These are phyloP conservation scores for Cyclotella baltica DNA, from an alignment of 108 stramenopile species.

Conservation along the genomic window DNA sequence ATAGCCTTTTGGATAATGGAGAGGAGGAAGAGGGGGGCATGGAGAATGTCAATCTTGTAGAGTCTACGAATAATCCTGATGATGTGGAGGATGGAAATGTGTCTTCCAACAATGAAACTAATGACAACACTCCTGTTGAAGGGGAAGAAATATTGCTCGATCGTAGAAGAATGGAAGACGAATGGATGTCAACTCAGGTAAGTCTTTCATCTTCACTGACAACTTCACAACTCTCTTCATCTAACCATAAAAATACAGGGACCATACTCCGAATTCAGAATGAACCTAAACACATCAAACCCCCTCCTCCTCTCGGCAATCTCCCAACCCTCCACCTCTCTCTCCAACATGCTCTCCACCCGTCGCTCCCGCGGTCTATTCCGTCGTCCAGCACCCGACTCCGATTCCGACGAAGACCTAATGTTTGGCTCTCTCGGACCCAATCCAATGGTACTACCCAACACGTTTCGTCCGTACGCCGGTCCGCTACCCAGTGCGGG, in stretches of 20 bases:
- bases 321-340: slow-evolving; percentile 4
- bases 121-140: slow-evolving; percentile 32
- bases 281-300: slow-evolving; percentile 79
- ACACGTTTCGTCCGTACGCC: slow-evolving; percentile 23
- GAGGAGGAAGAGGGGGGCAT: background rate
- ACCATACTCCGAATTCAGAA: slow-evolving; percentile 82
- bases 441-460: slow-evolving; percentile 26
- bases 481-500: slow-evolving; percentile 63
- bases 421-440: slow-evolving; percentile 42
- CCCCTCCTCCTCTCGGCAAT: slow-evolving; percentile 49
- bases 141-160: slow-evolving; percentile 52
- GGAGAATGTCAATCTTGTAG: background rate
- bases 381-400: slow-evolving; percentile 6
- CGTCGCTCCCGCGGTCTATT: background rate
- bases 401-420: slow-evolving; percentile 36
- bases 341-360: background rate
- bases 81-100: slow-evolving; percentile 33
- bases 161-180: slow-evolving; percentile 74
- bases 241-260: slow-evolving; percentile 53
- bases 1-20: background rate
- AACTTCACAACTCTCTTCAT: background rate
- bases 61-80: background rate
- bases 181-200: slow-evolving; percentile 79
- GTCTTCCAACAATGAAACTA: too few relatives aligned
- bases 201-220: background rate